These are phyloP conservation scores for Trichosporon sp. DNA, from an alignment of 1,284 basidiomycete genomes.

Conservation along the genomic window DNA sequence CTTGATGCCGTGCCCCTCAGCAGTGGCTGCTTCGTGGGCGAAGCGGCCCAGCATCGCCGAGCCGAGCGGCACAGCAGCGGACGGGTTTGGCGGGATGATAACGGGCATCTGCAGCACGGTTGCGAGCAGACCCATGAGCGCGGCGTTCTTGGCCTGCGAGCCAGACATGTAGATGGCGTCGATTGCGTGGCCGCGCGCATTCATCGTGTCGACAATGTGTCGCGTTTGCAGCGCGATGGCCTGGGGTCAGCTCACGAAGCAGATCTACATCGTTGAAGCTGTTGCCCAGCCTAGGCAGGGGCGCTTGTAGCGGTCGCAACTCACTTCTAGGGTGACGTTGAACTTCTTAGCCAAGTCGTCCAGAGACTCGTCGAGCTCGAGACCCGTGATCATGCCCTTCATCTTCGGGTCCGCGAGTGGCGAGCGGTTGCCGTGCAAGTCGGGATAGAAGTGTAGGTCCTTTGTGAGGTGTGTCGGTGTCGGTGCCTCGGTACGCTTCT, in stretches of 20 bases:
- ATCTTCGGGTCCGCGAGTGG: constrained; percentile 90
- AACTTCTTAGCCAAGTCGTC: constrained; percentile 84
- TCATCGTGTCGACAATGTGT: constrained; percentile 91
- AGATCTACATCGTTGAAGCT: no score
- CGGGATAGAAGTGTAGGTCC: constrained; percentile 89
- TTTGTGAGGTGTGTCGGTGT: constrained; percentile 80
- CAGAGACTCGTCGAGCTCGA: constrained; percentile 72
- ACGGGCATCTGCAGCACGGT: constrained; percentile 78
- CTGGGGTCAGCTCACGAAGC: constrained; percentile 30
- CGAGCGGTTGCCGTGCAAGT: constrained; percentile 87
- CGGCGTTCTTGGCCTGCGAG: constrained; percentile 78
- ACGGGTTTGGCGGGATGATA: constrained; percentile 69
- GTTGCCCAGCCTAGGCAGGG: no score
- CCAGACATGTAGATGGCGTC: constrained; percentile 81
- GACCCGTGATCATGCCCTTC: constrained; percentile 83
- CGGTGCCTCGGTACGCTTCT: constrained; percentile 55
- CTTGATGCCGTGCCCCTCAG: constrained; percentile 30
- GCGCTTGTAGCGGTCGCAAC: no score
- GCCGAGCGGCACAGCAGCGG: constrained; percentile 82
- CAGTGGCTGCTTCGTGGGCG: constrained; percentile 60
- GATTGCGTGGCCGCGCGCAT: constrained; percentile 75
- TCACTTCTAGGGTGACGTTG: constrained; percentile 74
- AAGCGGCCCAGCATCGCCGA: constrained; percentile 89
- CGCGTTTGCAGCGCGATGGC: constrained; percentile 91
- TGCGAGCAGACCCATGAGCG: constrained; percentile 82